A percentile compares a stretch with the other conserved stretches of the same genome.
These are phyloP conservation scores for Omphalotus olearius DNA, from an alignment of 1,284 basidiomycete genomes.

Conservation along the genomic window DNA sequence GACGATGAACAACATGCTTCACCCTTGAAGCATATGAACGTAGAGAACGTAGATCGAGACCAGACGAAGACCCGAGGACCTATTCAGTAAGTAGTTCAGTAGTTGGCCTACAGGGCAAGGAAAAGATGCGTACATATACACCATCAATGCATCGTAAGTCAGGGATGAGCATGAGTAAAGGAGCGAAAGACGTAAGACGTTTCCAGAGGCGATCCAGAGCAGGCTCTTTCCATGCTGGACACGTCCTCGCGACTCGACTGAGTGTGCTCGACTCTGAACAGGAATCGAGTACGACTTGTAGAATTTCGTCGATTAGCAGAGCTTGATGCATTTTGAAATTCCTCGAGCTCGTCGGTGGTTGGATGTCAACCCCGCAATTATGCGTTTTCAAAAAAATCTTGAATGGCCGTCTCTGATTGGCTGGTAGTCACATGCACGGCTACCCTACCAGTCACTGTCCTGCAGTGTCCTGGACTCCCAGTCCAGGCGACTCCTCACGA, in stretches of 20 bases:
- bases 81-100: slow-evolving; percentile 8
- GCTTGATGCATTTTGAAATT: slow-evolving; percentile 37
- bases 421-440: neutral
- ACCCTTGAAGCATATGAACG: slow-evolving; percentile 42
- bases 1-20: slow-evolving; percentile 37
- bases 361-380: no score
- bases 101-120: neutral
- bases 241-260: slow-evolving; percentile 33
- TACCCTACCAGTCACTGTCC: no score
- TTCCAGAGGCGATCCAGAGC: slow-evolving; percentile 53
- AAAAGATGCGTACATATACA: slow-evolving; percentile 25
- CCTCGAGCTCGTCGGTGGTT: neutral
- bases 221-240: slow-evolving; percentile 52
- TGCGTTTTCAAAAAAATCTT: neutral
- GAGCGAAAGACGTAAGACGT: slow-evolving; percentile 38
- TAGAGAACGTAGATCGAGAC: slow-evolving; percentile 28
- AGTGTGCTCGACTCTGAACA: slow-evolving; percentile 30
- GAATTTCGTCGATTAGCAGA: slow-evolving; percentile 50
- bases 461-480: no score
- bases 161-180: slow-evolving; percentile 43
- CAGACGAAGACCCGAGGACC: slow-evolving; percentile 17
- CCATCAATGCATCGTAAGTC: slow-evolving; percentile 22
- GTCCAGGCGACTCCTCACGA: no score
- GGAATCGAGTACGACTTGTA: slow-evolving; percentile 38
- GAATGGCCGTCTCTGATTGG: neutral